Base-by-base conservation (phyloP, 768 basidiomycete species). In the Hirschioporus abietinus region DNA sequence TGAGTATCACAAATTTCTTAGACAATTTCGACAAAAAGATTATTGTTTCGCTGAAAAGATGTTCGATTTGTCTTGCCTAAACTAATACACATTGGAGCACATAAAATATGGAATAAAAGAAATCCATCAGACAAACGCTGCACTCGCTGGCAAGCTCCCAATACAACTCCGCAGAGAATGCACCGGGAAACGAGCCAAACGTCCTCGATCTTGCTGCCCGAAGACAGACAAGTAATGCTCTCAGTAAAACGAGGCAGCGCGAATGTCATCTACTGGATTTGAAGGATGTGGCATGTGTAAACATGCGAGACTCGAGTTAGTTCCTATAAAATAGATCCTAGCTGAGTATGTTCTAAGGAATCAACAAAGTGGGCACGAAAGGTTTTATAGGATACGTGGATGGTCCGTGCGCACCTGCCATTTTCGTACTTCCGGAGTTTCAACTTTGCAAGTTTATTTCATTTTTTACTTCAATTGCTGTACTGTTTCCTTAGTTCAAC, bases 261-360 rank as follows among this genome's bases (percentile, higher is more conserved):
- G 71, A 65, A 78, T 80, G 80, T 88, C 87, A 88, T 88, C 87
- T 83, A 84, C 77, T 84, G 85, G 83, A 88, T 82, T 82, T 85
- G 83, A 87, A 86, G 82, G 78, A 83, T 83, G 83, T 74, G 86
- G 86, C 87, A 88, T 86, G 85, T 82, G 80, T 87, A 86, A 86
- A 87, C 85, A 87, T 88, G 87, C 87, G 84, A 87, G 85, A 88
- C 86, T 86, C 86, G 85, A 74, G 87, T 87, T 84, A 87, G 86
- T 86, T 85, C 84, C 87, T 88, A 86, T 87, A 86, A 74, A 88
- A 88, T 84, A 88, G 86, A 88, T 88, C 86, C 86, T 88, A 85
- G 83, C 85, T 85, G 87, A 88, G 87, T 88, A 88, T 88, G 86
- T 86, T 88, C 87, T 88, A 70, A 79, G 73, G 85, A 79, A 75